Base-by-base conservation (phyloP, 2,329 filamentous ascomycete genomes). In the Knoxdaviesia capensis region DNA sequence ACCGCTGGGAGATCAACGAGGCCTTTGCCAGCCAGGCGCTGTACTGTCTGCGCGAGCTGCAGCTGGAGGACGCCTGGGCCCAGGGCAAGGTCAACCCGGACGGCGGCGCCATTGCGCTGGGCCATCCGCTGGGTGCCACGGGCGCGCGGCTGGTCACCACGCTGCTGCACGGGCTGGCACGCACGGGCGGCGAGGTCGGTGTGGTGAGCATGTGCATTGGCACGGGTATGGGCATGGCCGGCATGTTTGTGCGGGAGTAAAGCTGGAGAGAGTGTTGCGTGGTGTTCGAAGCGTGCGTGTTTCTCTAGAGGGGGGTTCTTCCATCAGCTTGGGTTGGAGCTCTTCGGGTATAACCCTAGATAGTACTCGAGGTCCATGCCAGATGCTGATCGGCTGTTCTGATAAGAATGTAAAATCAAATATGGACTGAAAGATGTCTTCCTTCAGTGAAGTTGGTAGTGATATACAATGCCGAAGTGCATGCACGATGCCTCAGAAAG, bases 1-100 rank as follows among this genome's bases (percentile, higher is more conserved):
- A 78, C 34, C 65, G 90, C 7, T 94, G 86, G 86, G 87, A 94
- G 65, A 80, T 94, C 59, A 94, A 94, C 58, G 87, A 94, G 69
- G 74, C 75, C 6, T 79, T 79, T 58, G 74, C 74, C 3, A 75
- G 70, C 51, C 74, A 79, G 59, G 65, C 71, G 1, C 59, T 80
- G 5, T 69, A 93, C 60, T 87, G 80, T 51, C 61, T 88, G 38
- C 64, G 84, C 46, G 69, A 74, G 52, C 55, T 90, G 7, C 80
- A 77, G 0, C 62, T 88, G 20, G 76, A 76, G 56, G 56, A 61
- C 52, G 72, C 53, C 49, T 75, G 66, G 62, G 69, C 77, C 50
- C 60, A 71, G 43, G 73, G 72, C 6, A 78, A 71, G 59, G 80
- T 94, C 11, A 96, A 96, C 60, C 85, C 85, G 1, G 86, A 92